phyloP scores from a whole-genome alignment of 441 rosid species.

The Adansonia gregorii region DNA sequence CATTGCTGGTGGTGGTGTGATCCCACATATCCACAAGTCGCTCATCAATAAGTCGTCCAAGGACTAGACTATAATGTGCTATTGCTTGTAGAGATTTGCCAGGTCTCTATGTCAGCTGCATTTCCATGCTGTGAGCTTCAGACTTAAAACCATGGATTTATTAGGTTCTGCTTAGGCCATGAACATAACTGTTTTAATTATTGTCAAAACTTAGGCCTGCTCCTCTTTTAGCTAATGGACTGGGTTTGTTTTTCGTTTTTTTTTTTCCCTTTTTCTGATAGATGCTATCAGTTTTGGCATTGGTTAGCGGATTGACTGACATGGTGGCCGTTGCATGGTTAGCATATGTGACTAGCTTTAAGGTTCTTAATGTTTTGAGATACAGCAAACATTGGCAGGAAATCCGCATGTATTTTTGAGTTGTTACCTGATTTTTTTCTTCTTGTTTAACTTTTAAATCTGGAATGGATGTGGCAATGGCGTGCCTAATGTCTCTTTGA shows the following conservation, averaged over 20 bases:
- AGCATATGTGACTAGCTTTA: not conserved
- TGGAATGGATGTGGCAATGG: not conserved
- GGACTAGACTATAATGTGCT: slow-evolving; percentile 35
- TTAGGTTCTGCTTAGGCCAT: not conserved
- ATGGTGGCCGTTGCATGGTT: not conserved
- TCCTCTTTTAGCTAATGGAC: not conserved
- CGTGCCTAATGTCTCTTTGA: too few relatives aligned
- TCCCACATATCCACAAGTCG: slow-evolving; percentile 80
- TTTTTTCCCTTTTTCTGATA: not conserved
- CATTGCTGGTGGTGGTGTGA: slow-evolving; percentile 45
- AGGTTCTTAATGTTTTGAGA: not conserved
- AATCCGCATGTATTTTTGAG: not conserved
- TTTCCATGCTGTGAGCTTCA: not conserved
- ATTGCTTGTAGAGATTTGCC: slow-evolving; percentile 18
- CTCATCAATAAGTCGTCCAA: slow-evolving; percentile 74
- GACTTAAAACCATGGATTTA: not conserved
- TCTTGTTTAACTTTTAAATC: too few relatives aligned
- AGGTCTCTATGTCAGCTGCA: not conserved
- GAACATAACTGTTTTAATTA: not conserved
- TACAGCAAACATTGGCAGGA: not conserved
- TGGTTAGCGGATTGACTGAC: not conserved
- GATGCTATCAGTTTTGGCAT: not conserved
- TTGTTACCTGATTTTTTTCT: too few relatives aligned
- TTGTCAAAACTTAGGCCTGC: not conserved
- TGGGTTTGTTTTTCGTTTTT: not conserved